phyloP scores from a whole-genome alignment of 1,284 basidiomycete genomes.

The Sporisorium sorghi region DNA sequence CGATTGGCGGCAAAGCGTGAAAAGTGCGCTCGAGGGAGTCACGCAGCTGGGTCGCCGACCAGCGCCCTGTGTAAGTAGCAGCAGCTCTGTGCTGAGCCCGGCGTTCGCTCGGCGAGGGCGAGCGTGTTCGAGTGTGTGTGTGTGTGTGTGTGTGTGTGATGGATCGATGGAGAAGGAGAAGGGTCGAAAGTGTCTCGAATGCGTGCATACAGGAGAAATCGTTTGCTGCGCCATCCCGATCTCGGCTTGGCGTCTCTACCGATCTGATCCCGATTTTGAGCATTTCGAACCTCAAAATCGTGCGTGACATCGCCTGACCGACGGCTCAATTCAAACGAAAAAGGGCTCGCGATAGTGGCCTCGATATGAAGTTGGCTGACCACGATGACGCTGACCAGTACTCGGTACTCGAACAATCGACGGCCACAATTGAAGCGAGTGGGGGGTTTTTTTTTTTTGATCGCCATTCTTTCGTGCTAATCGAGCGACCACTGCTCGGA shows the following conservation, averaged over 20 bases:
- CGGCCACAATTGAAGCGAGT: too few relatives aligned
- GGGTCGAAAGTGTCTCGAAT: background rate
- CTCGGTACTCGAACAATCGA: too few relatives aligned
- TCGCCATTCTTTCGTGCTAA: too few relatives aligned
- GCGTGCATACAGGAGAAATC: background rate
- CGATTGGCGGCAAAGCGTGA: background rate
- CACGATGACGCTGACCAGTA: too few relatives aligned
- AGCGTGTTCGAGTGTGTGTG: background rate
- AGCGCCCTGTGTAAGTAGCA: constrained; percentile 1
- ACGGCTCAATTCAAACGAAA: too few relatives aligned
- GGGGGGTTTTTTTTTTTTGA: too few relatives aligned
- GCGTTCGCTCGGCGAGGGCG: background rate
- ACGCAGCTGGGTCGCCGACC: constrained; percentile 7
- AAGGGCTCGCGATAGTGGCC: too few relatives aligned
- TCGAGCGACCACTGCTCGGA: too few relatives aligned
- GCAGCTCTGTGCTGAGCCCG: constrained; percentile 1
- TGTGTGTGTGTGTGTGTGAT: too few relatives aligned
- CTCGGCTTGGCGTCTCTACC: background rate
- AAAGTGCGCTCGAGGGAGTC: background rate
- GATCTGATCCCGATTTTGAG: background rate
- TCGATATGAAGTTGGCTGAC: too few relatives aligned
- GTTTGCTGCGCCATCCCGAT: background rate
- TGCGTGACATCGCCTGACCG: too few relatives aligned
- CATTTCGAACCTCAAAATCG: too few relatives aligned
- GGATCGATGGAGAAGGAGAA: background rate